Base-by-base conservation (phyloP, 148 eudicot genomes). In the Cornus controversa region DNA sequence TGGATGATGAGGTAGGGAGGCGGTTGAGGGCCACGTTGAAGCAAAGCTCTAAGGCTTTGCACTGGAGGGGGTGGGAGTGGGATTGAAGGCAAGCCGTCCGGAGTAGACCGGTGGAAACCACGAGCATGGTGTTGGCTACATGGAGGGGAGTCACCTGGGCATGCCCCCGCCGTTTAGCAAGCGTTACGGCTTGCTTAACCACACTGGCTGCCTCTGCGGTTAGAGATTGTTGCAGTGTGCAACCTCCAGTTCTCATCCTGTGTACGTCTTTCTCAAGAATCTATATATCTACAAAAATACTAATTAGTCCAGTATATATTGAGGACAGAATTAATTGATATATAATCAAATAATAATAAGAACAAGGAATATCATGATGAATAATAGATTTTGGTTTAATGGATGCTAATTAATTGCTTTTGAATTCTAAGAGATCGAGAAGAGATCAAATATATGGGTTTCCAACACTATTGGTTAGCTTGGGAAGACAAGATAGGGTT, bases 111-210 rank as follows among this genome's bases (percentile, higher is more conserved):
- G 90, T 72, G 23, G 90, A 31, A 11, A 87, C 73, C 0, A 91
- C 54, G 0, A 94, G 87, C 94, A 94, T 88, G 79, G 97, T 87
- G 85, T 81, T 83, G 10, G 97, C 97, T 18, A 94, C 98, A 18
- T 94, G 98, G 70, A 94, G 97, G 23, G 98, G 97, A 8, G 98
- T 93, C 11, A 93, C 97, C 64, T 93, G 98, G 10, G 97, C 93
- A 69, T 93, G 97, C 72, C 97, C 93, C 10, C 97, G 87, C 40
- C 88, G 82, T 63, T 80, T 84, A 0, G 97, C 96, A 4, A 93
- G 80, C 45, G 77, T 84, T 31, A 92, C 84, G 0, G 97, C 94
- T 80, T 94, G 97, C 54, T 91, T 92, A 22, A 94, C 90, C n/a
- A 92, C 77, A 40, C 66, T 75, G 1, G 90, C 91, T 0, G 97